Percentiles rank a stretch among this genome's conserved stretches.
Conservation (phyloP, 108 stramenopile genomes). For the Conticribra weissflogii region DNA sequence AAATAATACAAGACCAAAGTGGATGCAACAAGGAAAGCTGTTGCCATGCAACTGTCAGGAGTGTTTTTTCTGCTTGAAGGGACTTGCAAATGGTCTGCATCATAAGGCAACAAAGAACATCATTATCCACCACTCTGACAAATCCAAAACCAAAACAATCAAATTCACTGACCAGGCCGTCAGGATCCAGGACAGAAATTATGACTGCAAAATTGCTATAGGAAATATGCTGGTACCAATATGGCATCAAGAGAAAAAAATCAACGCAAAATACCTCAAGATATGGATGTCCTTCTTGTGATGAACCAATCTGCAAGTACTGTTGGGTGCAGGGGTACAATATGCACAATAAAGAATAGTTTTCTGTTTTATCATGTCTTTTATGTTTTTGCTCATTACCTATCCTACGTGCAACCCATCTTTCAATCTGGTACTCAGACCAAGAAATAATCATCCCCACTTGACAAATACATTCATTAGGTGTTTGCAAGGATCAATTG, state of each 20-base stretch:
- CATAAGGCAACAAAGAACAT: background rate
- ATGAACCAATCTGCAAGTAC: conserved; percentile 3
- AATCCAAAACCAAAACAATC: background rate
- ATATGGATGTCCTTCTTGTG: conserved; percentile 1
- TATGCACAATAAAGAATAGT: too few species aligned
- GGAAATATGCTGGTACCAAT: background rate
- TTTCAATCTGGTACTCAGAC: too few species aligned
- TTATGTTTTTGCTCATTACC: too few species aligned
- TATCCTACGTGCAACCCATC: too few species aligned
- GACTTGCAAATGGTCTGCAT: background rate
- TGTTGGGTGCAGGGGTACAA: conserved; percentile 13
- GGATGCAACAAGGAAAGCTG: background rate
- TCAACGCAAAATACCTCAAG: background rate
- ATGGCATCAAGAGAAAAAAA: background rate
- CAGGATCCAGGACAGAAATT: too few species aligned
- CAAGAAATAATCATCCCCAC: too few species aligned
- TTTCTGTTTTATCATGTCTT: too few species aligned
- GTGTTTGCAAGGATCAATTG: too few species aligned
- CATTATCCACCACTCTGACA: background rate
- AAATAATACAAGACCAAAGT: conserved; percentile 1
- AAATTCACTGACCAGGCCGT: background rate
- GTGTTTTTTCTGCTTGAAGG: conserved; percentile 15
- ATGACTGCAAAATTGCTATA: background rate
- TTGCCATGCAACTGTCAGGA: conserved; percentile 6
- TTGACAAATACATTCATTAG: too few species aligned